Evolutionary conservation across 345 rosid genomes (phyloP), one percentile per base, ranked within the genome.

Genomic region (Acer campestre): DNA sequence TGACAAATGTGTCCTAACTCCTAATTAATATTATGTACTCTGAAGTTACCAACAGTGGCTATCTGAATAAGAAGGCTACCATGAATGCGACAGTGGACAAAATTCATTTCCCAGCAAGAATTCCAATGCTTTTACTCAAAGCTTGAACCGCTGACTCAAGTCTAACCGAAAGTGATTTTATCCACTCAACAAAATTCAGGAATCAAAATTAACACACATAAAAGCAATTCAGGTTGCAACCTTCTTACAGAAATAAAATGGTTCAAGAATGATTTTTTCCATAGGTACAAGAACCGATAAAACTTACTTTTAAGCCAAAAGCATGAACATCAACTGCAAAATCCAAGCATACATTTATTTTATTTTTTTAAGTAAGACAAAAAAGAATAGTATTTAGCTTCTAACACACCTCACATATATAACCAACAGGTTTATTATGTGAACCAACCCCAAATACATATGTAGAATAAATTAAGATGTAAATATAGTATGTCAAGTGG

Each of bases 291-390:
- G 29, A 6, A 23, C 49, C 7, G 13, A 68, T 14, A 13, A 22
- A 44, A 46, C 11, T n/a, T 35, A 42, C 53, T 46, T 46, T 18
- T 29, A 20, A 49, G 55, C 55, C 17, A 68, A 68, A 46, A 48
- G 31, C 35, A 68, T 12, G 38, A 44, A 4, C 56, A 68, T 46
- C 7, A 44, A 68, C 56, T 68, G 71, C 70, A 68, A 68, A 68
- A 46, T 10, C 71, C 46, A 48, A 14, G 18, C 56, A 68, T 44
- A 23, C 22, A 68, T 49, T 49, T 49, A 49, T 35, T 35, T 35
- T 35, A 35, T 35, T 35, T 35, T 35, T 5, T 31, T 8, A 42
- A 42, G 46, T 40, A 7, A 0, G 18, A 14, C 4, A 49, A 49
- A 49, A 49, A 49, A 49, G 38, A 35, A 4, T 49, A 49, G 55